Evolutionary conservation across 1,139 yeast species (phyloP).

Genomic region (Arxiozyma slooffiae): DNA sequence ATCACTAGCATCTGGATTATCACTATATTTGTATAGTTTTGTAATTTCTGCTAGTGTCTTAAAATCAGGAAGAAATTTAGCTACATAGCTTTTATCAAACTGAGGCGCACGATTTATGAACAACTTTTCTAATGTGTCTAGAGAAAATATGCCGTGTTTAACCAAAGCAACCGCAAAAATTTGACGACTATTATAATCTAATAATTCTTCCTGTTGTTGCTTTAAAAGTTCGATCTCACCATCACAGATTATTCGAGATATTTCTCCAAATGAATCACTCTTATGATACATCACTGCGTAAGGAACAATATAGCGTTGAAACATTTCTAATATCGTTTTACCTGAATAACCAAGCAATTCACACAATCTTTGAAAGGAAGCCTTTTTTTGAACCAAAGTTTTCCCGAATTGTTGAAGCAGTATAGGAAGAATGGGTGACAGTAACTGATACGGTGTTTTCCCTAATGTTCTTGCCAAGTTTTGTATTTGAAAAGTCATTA

Average conservation of each 20-base stretch:
- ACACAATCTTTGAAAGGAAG: conserved; percentile 50
- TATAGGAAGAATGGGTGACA: conserved; percentile 71
- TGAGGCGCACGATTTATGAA: conserved; percentile 25
- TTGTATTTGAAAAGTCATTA: conserved; percentile 28
- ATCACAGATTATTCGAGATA: conserved; percentile 35
- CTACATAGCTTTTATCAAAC: conserved; percentile 22
- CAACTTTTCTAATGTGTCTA: conserved; percentile 25
- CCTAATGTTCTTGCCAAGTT: conserved; percentile 35
- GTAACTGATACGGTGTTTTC: conserved; percentile 55
- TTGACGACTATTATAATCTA: conserved; percentile 27
- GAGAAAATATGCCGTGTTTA: conserved; percentile 26
- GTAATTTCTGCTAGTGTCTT: conserved; percentile 28
- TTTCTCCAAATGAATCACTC: conserved; percentile 51
- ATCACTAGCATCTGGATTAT: conserved; percentile 3
- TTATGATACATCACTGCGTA: conserved; percentile 57
- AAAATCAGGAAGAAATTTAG: conserved; percentile 27
- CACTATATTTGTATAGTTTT: conserved; percentile 24
- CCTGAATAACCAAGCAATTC: conserved; percentile 55
- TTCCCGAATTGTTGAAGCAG: conserved; percentile 60
- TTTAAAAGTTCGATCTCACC: conserved; percentile 14
- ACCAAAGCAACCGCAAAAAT: conserved; percentile 30
- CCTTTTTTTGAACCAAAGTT: conserved; percentile 39
- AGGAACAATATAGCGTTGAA: conserved; percentile 70
- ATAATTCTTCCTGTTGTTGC: conserved; percentile 16
- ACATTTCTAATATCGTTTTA: conserved; percentile 54